phyloP scores from a whole-genome alignment of 768 basidiomycete genomes.

The Boletus patriciae region DNA sequence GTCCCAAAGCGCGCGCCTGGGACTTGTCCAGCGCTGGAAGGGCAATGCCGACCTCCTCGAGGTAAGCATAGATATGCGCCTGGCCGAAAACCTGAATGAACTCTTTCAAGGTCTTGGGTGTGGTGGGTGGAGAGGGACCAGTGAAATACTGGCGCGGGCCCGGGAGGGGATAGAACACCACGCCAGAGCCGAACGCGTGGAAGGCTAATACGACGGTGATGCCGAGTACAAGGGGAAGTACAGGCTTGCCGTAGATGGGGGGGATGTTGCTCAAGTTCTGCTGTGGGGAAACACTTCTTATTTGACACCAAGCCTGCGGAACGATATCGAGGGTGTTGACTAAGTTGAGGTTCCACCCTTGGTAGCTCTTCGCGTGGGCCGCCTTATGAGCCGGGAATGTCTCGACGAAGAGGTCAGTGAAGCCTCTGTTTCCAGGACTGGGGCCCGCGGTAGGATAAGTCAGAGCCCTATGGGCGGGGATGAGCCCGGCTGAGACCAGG shows the following conservation, averaged over 20 bases:
- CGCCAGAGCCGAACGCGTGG: neutral
- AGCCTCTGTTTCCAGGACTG: constrained; percentile 11
- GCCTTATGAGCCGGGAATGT: neutral
- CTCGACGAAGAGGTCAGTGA: constrained; percentile 1
- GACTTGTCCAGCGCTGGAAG: neutral
- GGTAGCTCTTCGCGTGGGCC: neutral
- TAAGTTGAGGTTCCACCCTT: constrained; percentile 21
- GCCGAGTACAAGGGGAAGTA: neutral
- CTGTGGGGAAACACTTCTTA: neutral
- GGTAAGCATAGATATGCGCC: neutral
- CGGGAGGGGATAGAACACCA: constrained; percentile 6
- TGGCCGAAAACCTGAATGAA: neutral
- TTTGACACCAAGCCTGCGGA: constrained; percentile 12
- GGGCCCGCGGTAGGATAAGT: constrained; percentile 11
- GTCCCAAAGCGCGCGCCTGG: neutral
- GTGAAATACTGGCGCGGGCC: constrained; percentile 6
- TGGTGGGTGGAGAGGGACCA: neutral
- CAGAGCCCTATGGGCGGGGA: constrained; percentile 38
- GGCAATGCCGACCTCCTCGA: neutral
- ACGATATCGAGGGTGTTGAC: constrained; percentile 16
- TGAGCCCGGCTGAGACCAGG: neutral
- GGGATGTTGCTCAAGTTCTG: constrained; percentile 19
- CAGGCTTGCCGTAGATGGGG: constrained; percentile 8
- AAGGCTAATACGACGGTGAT: neutral
- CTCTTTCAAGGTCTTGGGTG: neutral